Evolutionary conservation across 331 rosid genomes (phyloP).

Genomic region (Saraca asoca): DNA sequence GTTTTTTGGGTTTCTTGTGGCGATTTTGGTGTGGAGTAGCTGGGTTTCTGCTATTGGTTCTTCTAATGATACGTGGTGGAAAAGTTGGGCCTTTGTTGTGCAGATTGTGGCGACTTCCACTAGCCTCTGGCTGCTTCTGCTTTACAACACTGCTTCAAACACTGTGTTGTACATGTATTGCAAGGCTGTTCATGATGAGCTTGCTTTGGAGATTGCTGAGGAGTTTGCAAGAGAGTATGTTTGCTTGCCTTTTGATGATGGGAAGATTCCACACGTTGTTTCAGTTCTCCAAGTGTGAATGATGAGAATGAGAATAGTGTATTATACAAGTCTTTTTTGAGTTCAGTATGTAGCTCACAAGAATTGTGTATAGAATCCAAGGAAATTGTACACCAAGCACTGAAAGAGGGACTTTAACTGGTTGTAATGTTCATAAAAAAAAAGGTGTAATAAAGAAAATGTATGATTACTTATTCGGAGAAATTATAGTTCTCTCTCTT

Average conservation of each 20-base stretch:
- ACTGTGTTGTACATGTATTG: conserved; percentile 61
- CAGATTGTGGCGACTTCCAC: conserved; percentile 40
- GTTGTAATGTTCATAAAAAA: too few species aligned
- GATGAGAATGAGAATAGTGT: conserved; percentile 20
- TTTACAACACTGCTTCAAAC: conserved; percentile 56
- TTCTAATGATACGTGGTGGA: conserved; percentile 33
- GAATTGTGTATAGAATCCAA: background rate
- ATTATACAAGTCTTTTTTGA: background rate
- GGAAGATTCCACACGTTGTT: conserved; percentile 71
- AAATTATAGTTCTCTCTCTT: too few species aligned
- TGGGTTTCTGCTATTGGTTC: conserved; percentile 29
- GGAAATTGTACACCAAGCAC: background rate
- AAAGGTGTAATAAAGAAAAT: too few species aligned
- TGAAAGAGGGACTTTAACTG: too few species aligned
- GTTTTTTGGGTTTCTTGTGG: conserved; percentile 43
- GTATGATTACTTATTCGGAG: too few species aligned
- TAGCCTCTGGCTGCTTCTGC: conserved; percentile 37
- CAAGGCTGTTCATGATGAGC: conserved; percentile 74
- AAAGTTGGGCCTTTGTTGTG: conserved; percentile 33
- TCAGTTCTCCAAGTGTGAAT: conserved; percentile 48
- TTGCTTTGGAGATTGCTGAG: conserved; percentile 61
- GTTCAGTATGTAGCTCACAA: background rate
- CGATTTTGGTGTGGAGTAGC: conserved; percentile 38
- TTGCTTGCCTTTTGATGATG: conserved; percentile 67
- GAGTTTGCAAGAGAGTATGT: conserved; percentile 73